Conservation (phyloP, 164 flowering plant genomes). For the Chloranthus sessilifolius region DNA sequence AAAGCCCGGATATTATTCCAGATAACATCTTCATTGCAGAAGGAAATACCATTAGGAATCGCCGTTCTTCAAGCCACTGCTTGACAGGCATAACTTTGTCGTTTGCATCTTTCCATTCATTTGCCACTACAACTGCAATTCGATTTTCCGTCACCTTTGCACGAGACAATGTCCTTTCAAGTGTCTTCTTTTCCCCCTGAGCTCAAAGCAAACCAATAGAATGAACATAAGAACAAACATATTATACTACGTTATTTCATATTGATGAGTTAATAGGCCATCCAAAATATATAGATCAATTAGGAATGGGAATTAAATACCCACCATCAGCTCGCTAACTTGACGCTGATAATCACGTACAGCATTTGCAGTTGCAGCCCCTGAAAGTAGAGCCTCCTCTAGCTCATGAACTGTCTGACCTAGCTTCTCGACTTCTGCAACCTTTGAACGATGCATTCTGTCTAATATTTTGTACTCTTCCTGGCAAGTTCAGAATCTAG, state of each 20-base stretch:
- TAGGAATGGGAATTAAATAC: not conserved
- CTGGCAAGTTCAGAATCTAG: constrained; percentile 1
- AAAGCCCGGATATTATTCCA: too few species aligned
- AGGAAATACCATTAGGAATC: constrained; percentile 17
- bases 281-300: not conserved
- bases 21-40: not conserved
- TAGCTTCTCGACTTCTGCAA: constrained; percentile 11
- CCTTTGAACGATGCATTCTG: constrained; percentile 13
- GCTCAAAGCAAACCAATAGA: not conserved
- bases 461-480: constrained; percentile 15
- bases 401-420: constrained; percentile 12
- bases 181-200: constrained; percentile 20
- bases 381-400: constrained; percentile 23
- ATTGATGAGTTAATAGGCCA: not conserved
- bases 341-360: constrained; percentile 13
- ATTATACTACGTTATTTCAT: too few species aligned
- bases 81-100: constrained; percentile 20
- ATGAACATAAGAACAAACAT: not conserved
- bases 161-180: constrained; percentile 14
- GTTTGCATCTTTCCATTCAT: constrained; percentile 25
- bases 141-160: constrained; percentile 20
- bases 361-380: constrained; percentile 21
- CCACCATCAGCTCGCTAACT: constrained; percentile 8
- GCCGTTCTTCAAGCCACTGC: constrained; percentile 27
- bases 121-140: constrained; percentile 19